These are phyloP conservation scores for Fusarium decemcellulare DNA, from an alignment of 2,329 filamentous ascomycete species.

Conservation along the genomic window DNA sequence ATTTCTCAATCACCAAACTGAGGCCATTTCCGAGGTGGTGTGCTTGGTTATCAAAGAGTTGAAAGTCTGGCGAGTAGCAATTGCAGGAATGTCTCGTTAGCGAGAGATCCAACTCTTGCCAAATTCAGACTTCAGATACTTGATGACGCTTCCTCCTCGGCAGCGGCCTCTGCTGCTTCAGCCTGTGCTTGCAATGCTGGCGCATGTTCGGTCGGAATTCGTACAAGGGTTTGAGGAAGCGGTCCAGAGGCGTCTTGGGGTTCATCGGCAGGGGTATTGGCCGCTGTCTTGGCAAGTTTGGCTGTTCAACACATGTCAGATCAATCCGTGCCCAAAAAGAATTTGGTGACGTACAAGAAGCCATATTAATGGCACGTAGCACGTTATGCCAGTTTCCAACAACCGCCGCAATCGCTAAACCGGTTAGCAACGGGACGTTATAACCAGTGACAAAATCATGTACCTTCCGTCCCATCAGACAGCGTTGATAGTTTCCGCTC, in stretches of 20 bases:
- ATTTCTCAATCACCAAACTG: too few relatives aligned
- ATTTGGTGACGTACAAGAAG: slow-evolving; percentile 74
- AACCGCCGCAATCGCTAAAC: slow-evolving; percentile 83
- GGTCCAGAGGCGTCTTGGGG: slow-evolving; percentile 61
- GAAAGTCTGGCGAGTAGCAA: neutral
- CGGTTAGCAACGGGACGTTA: slow-evolving; percentile 35
- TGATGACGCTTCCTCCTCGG: slow-evolving; percentile 56
- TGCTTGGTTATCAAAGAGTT: too few relatives aligned
- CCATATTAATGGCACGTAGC: slow-evolving; percentile 87
- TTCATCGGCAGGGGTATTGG: slow-evolving; percentile 52
- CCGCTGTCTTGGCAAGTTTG: slow-evolving; percentile 76
- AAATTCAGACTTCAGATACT: neutral
- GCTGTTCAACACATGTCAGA: slow-evolving; percentile 59
- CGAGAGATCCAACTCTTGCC: neutral
- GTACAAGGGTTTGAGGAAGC: slow-evolving; percentile 85
- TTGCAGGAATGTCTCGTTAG: neutral
- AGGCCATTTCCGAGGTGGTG: neutral
- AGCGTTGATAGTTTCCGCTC: slow-evolving; percentile 84
- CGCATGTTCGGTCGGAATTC: slow-evolving; percentile 86
- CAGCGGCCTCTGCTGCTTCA: slow-evolving; percentile 63
- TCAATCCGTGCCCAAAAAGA: neutral
- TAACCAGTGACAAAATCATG: slow-evolving; percentile 6
- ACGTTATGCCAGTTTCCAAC: slow-evolving; percentile 92
- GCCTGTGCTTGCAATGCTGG: slow-evolving; percentile 74
- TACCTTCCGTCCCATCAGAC: slow-evolving; percentile 86